Conservation (phyloP, 345 rosid species). For the Citrus sinensis region DVS_A1.0 CM039167.1:7406001-7406500, state of each 20-base stretch:
- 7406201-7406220: constrained; percentile 80
- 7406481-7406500: not conserved
- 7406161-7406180: not conserved
- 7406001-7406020: constrained; percentile 74
- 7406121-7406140: constrained; percentile 3
- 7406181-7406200: constrained; percentile 60
- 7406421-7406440: not conserved
- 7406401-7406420: not conserved
- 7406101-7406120: constrained; percentile 35
- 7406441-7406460: not conserved
- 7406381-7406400: not conserved
- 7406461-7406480: not conserved
- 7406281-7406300: constrained; percentile 70
- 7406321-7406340: constrained; percentile 38
- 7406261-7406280: constrained; percentile 84
- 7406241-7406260: constrained; percentile 66
- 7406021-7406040: constrained; percentile 52
- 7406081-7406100: constrained; percentile 90
- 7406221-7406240: constrained; percentile 76
- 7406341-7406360: constrained; percentile 75
- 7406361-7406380: constrained; percentile 44
- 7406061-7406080: constrained; percentile 83
- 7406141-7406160: not conserved
- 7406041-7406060: constrained; percentile 67
- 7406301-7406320: constrained; percentile 60